A percentile compares a stretch with the other conserved stretches of the same genome.
These are phyloP conservation scores for Globisporangium echinulatum DNA, from an alignment of 352 stramenopile species.

Conservation along the genomic window DNA sequence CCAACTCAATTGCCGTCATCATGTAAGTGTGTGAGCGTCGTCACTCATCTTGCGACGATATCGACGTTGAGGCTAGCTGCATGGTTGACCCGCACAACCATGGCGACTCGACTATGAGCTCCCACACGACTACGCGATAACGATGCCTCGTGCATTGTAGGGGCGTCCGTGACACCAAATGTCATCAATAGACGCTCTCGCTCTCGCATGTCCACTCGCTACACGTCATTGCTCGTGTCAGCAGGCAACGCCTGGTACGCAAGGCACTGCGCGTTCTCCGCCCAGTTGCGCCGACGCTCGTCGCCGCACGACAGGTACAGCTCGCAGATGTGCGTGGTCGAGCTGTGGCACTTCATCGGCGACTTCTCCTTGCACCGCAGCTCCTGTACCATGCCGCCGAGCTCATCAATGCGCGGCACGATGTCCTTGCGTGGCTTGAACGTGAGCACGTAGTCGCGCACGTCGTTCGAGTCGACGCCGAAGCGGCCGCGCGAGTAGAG, in stretches of 20 bases:
- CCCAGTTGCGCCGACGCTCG: constrained; percentile 52
- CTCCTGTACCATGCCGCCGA: constrained; percentile 73
- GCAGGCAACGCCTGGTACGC: constrained; percentile 28
- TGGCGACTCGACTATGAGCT: too few species aligned
- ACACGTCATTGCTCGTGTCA: too few species aligned
- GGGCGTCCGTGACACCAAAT: too few species aligned
- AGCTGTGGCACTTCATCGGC: constrained; percentile 67
- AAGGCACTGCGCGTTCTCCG: constrained; percentile 59
- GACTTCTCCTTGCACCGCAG: constrained; percentile 65
- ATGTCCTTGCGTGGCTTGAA: constrained; percentile 80
- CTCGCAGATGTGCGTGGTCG: constrained; percentile 68
- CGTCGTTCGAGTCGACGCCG: constrained; percentile 41
- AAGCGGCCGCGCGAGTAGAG: constrained; percentile 73
- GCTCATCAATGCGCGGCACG: constrained; percentile 67
- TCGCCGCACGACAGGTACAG: constrained; percentile 72
- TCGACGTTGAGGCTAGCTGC: too few species aligned
- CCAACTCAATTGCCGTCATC: too few species aligned
- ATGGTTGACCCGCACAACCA: too few species aligned
- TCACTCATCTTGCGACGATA: too few species aligned
- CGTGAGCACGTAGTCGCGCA: constrained; percentile 75
- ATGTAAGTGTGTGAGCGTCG: too few species aligned
- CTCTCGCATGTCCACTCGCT: too few species aligned
- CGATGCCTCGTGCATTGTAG: too few species aligned
- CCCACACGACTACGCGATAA: too few species aligned
- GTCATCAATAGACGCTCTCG: too few species aligned